Evolutionary conservation across 306 rosid genomes (phyloP).

Genomic region (Corylus avellana): DNA sequence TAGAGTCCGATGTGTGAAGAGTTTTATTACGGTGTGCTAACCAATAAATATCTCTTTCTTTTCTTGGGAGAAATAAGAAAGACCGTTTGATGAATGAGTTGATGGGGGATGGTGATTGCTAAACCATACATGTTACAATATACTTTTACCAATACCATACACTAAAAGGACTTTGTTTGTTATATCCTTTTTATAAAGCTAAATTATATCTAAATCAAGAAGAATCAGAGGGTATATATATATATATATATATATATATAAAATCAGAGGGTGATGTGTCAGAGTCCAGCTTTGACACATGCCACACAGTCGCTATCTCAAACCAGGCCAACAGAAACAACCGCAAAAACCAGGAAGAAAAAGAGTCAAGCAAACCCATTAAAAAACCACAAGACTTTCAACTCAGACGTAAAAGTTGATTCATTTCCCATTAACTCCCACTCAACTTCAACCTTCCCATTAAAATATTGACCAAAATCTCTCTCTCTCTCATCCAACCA

Average conservation of each 20-base stretch:
- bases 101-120: constrained; percentile 32
- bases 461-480: constrained; percentile 27
- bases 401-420: constrained; percentile 45
- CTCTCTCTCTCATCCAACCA: constrained; percentile 38
- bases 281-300: constrained; percentile 28
- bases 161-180: too few relatives aligned
- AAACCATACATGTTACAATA: constrained; percentile 5
- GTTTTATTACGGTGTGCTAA: too few relatives aligned
- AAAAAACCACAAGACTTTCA: constrained; percentile 29
- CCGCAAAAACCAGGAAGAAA: constrained; percentile 32
- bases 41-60: not conserved
- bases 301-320: constrained; percentile 34
- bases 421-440: constrained; percentile 39
- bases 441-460: constrained; percentile 40
- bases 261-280: constrained; percentile 33
- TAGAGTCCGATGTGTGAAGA: too few relatives aligned
- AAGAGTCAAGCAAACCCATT: constrained; percentile 46
- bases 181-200: not conserved
- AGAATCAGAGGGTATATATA: constrained; percentile 6
- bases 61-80: not conserved
- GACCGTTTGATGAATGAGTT: not conserved
- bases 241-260: too few relatives aligned
- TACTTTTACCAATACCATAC: too few relatives aligned
- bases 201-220: constrained; percentile 24
- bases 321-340: constrained; percentile 31